These are phyloP conservation scores for Ophiostoma tasmaniense DNA, from an alignment of 2,329 filamentous ascomycete genomes.

Conservation along the genomic window DNA sequence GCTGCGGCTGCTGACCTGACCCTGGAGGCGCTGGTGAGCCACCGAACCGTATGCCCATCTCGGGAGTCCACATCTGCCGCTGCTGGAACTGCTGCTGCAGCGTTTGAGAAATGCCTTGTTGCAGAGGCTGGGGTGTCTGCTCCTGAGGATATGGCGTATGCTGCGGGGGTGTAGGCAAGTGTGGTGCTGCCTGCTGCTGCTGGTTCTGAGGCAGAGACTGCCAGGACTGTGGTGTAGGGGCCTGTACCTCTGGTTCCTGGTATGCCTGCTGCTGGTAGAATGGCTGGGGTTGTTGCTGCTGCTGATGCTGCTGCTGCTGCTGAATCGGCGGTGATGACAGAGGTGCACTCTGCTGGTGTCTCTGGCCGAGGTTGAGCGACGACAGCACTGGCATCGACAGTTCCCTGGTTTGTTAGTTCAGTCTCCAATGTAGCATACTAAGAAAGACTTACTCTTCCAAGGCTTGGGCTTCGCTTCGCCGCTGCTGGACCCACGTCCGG, in stretches of 20 bases:
- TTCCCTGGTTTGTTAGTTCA: constrained; percentile 31
- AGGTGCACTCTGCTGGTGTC: constrained; percentile 16
- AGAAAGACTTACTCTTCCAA: constrained; percentile 67
- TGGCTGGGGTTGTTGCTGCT: background rate
- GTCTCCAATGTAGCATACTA: too few species aligned
- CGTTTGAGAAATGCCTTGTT: background rate
- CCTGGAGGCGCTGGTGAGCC: constrained; percentile 29
- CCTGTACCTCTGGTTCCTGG: constrained; percentile 11
- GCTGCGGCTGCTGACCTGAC: constrained; percentile 16
- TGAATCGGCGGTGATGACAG: constrained; percentile 12
- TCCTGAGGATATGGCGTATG: constrained; percentile 12
- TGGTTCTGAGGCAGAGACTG: background rate
- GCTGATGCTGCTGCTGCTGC: constrained; percentile 10
- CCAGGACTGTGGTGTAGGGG: background rate
- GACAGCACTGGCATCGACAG: constrained; percentile 44
- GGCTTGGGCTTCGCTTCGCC: constrained; percentile 70
- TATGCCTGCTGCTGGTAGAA: constrained; percentile 18
- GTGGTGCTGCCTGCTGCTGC: constrained; percentile 9
- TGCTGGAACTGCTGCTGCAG: constrained; percentile 14
- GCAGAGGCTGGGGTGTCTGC: background rate
- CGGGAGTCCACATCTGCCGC: constrained; percentile 62
- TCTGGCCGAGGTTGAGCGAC: constrained; percentile 32
- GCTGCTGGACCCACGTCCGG: constrained; percentile 68
- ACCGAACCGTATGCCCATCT: constrained; percentile 72
- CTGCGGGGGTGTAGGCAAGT: background rate